Evolutionary conservation across 495 filamentous ascomycete genomes (phyloP).

Genomic region (Trichoderma asperelloides): DNA sequence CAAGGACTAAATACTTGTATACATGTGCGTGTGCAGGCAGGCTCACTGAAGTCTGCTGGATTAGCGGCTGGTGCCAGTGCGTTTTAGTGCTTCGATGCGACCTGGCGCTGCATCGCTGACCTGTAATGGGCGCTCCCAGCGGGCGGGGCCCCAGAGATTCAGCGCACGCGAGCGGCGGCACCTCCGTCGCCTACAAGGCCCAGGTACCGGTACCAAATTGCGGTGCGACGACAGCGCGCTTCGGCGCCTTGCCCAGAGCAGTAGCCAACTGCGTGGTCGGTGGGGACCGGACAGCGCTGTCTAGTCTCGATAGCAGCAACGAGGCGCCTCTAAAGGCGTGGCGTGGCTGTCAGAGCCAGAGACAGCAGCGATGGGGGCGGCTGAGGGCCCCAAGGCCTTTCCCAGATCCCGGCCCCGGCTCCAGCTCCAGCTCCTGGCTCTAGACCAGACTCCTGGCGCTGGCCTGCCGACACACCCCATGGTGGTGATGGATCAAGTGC

Average conservation of each 20-base stretch:
- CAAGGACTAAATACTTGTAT: too few relatives aligned
- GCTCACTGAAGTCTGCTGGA: not conserved
- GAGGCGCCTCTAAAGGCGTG: not conserved
- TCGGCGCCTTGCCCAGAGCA: conserved; percentile 5
- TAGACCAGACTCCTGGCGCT: not conserved
- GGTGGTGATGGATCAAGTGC: not conserved
- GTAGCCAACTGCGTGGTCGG: not conserved
- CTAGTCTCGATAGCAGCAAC: not conserved
- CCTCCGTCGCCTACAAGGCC: not conserved
- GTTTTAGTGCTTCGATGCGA: not conserved
- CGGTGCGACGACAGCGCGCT: not conserved
- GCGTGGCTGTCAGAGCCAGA: not conserved
- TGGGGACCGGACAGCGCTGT: not conserved
- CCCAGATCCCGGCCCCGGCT: not conserved
- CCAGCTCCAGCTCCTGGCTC: not conserved
- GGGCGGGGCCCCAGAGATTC: conserved; percentile 6
- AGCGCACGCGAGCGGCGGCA: conserved; percentile 6
- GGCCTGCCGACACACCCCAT: not conserved
- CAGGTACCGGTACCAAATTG: not conserved
- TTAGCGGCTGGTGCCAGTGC: not conserved
- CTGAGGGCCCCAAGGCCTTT: not conserved
- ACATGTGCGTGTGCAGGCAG: not conserved
- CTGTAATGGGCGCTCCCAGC: not conserved
- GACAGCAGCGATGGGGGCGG: not conserved
- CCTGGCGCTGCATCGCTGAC: not conserved